These are phyloP conservation scores for Penicillium vulpinum DNA, from an alignment of 2,329 filamentous ascomycete species.

Conservation along the genomic window DNA sequence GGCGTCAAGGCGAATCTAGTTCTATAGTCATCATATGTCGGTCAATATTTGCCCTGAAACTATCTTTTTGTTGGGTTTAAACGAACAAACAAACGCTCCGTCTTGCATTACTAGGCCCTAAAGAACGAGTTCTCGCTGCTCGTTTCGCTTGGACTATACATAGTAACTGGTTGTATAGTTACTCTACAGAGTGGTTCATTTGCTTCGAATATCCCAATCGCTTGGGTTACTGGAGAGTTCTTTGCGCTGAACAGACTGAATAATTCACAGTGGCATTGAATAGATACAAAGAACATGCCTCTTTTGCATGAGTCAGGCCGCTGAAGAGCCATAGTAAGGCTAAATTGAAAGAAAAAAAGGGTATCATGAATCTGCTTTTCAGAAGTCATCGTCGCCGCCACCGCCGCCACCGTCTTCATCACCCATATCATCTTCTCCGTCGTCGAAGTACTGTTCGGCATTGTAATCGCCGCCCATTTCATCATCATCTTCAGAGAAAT, in stretches of 20 bases:
- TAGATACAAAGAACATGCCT: neutral
- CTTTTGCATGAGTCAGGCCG: neutral
- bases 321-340: conserved; percentile 3
- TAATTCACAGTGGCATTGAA: neutral
- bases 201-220: neutral
- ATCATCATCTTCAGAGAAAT: conserved; percentile 61
- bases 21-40: neutral
- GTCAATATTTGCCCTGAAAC: neutral
- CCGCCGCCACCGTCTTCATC: conserved; percentile 55
- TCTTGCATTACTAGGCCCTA: neutral
- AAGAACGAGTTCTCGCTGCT: neutral
- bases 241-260: neutral
- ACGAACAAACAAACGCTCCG: neutral
- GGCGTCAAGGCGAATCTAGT: neutral
- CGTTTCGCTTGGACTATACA: neutral
- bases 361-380: conserved; percentile 31
- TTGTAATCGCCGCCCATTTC: conserved; percentile 63
- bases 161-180: neutral
- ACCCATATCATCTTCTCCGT: conserved; percentile 56
- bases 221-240: neutral
- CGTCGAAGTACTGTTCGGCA: conserved; percentile 65
- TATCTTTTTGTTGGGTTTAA: neutral
- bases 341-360: conserved; percentile 26
- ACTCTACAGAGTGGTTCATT: neutral
- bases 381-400: conserved; percentile 51